Evolutionary conservation across 495 filamentous ascomycete genomes (phyloP).

Genomic region (Melanomma pulvis-pyrius): DNA sequence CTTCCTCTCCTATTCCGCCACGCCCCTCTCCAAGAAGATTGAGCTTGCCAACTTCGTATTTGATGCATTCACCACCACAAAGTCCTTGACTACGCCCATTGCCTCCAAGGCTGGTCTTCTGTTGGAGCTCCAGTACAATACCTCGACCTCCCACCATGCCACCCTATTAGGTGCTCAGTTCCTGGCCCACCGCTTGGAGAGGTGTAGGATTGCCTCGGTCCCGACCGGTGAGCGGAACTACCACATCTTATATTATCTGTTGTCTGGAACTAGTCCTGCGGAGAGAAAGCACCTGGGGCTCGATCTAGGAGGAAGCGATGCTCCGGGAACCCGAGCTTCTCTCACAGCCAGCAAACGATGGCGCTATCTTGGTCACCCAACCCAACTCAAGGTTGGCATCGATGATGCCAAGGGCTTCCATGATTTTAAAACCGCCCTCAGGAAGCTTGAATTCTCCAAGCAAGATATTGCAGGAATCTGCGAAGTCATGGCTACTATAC

Average conservation of each 20-base stretch:
- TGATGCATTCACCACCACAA: slow-evolving; percentile 95
- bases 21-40: slow-evolving; percentile 87
- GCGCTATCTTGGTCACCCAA: slow-evolving; percentile 94
- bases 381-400: slow-evolving; percentile 93
- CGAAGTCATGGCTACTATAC: slow-evolving; percentile 85
- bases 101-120: slow-evolving; percentile 95
- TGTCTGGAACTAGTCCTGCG: slow-evolving; percentile 86
- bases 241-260: slow-evolving; percentile 91
- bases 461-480: slow-evolving; percentile 95
- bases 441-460: slow-evolving; percentile 91
- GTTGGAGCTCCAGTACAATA: slow-evolving; percentile 95
- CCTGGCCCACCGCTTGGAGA: slow-evolving; percentile 87
- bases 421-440: slow-evolving; percentile 92
- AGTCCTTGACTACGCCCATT: slow-evolving; percentile 90
- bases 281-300: slow-evolving; percentile 90
- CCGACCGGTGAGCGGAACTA: slow-evolving; percentile 96
- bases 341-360: slow-evolving; percentile 74
- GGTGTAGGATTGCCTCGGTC: slow-evolving; percentile 84
- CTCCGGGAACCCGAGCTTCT: slow-evolving; percentile 53
- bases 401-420: slow-evolving; percentile 95
- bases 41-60: slow-evolving; percentile 93
- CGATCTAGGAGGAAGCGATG: slow-evolving; percentile 55
- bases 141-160: slow-evolving; percentile 74
- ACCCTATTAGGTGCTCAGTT: slow-evolving; percentile 91
- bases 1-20: slow-evolving; percentile 83